Evolutionary conservation across 1,284 basidiomycete genomes (phyloP).

Genomic region (Agaricales sp.): DNA sequence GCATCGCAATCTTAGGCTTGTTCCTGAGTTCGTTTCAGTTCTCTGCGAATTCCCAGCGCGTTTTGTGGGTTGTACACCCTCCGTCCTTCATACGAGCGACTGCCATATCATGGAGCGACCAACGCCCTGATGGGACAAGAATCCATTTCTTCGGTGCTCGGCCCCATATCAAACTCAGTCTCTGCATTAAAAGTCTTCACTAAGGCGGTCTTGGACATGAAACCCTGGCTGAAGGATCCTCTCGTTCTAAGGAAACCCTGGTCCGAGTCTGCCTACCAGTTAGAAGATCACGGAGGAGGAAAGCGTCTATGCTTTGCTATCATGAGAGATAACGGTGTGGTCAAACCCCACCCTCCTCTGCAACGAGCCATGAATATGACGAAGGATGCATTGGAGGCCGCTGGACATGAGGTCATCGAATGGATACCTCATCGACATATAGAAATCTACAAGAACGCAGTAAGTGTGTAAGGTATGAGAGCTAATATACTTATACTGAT

Average conservation of each 20-base stretch:
- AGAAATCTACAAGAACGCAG: conserved; percentile 39
- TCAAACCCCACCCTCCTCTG: conserved; percentile 32
- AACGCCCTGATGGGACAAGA: conserved; percentile 65
- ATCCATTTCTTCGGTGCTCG: conserved; percentile 60
- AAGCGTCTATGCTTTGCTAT: conserved; percentile 50
- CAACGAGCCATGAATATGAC: conserved; percentile 46
- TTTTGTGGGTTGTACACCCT: conserved; percentile 63
- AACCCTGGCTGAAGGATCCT: conserved; percentile 67
- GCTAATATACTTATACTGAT: too few species aligned
- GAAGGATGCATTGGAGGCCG: conserved; percentile 42
- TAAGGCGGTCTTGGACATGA: conserved; percentile 40
- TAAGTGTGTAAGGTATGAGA: conserved; percentile 15
- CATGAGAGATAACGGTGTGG: conserved; percentile 36
- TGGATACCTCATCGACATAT: conserved; percentile 40
- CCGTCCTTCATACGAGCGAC: conserved; percentile 58
- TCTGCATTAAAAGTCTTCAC: conserved; percentile 54
- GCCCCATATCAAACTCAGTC: conserved; percentile 54
- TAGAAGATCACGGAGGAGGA: conserved; percentile 48
- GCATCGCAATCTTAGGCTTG: background rate
- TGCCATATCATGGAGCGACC: conserved; percentile 57
- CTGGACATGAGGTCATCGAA: conserved; percentile 43
- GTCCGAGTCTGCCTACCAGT: conserved; percentile 48
- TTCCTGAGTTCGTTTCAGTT: conserved; percentile 23
- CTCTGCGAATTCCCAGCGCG: conserved; percentile 59
- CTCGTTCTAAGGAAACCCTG: conserved; percentile 52